A percentile compares a stretch with the other conserved stretches of the same genome.
Conservation (phyloP, 2,329 filamentous ascomycete genomes). For the Endothia cerciana region DNA sequence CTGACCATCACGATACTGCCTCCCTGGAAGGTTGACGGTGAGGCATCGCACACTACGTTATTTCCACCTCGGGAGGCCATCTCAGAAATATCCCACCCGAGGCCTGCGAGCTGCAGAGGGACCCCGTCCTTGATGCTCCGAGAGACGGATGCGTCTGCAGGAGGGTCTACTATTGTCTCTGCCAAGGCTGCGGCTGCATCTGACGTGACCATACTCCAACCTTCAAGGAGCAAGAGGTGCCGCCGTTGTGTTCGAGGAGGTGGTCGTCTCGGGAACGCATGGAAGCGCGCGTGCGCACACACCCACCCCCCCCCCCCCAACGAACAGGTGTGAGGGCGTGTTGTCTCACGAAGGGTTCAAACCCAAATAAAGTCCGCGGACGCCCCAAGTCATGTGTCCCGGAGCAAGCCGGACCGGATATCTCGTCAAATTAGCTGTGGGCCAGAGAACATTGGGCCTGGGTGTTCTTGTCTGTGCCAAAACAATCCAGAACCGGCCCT, state of each 20-base stretch:
- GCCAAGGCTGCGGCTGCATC: slow-evolving; percentile 26
- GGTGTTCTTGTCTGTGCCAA: background rate
- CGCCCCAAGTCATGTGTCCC: slow-evolving; percentile 2
- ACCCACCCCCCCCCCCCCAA: too few species aligned
- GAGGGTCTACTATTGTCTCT: slow-evolving; percentile 2
- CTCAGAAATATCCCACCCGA: background rate
- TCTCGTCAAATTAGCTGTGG: background rate
- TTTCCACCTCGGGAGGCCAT: background rate
- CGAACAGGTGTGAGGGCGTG: too few species aligned
- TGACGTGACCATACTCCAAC: slow-evolving; percentile 17
- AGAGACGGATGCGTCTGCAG: slow-evolving; percentile 10
- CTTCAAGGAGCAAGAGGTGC: slow-evolving; percentile 5
- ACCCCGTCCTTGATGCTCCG: background rate
- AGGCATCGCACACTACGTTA: background rate
- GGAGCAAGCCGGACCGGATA: background rate
- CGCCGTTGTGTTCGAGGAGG: slow-evolving; percentile 9
- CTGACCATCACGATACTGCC: background rate
- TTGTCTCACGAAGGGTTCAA: background rate
- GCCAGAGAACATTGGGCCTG: background rate
- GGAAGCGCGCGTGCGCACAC: background rate
- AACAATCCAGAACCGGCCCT: background rate
- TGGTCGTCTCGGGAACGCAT: background rate
- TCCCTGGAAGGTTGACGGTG: background rate
- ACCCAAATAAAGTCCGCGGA: background rate
- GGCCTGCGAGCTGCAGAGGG: background rate